Evolutionary conservation across 495 filamentous ascomycete genomes (phyloP), one percentile per base, ranked within the genome.

Genomic region (Aspergillus haitiensis): DNA sequence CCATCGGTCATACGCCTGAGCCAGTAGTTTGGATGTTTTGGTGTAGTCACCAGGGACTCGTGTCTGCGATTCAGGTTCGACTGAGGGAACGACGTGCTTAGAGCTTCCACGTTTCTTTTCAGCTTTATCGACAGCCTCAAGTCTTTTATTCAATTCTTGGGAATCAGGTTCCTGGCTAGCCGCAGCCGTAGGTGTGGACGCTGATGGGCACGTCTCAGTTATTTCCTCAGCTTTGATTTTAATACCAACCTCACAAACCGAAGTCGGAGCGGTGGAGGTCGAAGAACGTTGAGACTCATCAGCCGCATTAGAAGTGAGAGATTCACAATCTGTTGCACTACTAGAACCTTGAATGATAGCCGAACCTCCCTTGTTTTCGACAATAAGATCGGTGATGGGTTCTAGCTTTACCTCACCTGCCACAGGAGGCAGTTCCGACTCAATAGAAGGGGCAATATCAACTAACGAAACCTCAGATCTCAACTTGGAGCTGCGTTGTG

Each of bases 1-100:
- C 92, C 92, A 96, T 15, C 88, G 88, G 55, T 85, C 85, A 60
- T 88, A 87, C 4, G 86, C 82, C 52, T 88, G 84, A 0, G 85
- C 83, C 5, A 96, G 86, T 2, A 96, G 78, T 31, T 81, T 72
- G 1, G 84, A 80, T 0, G 89, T 93, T 34, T 89, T 86, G 53
- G 86, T 86, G 68, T 93, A 93, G 68, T 95, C 91, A 0, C 90
- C 88, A 0, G 90, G 91, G 0, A 80, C 72, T 47, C 88, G 78
- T 64, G 77, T 69, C 11, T 75, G 65, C n/a, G 62, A 58, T 33
- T 78, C 73, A 18, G 72, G 68, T 54, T 82, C 80, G 36, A 78
- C 75, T 0, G 78, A 78, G 21, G 75, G 64, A 33, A 80, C 59
- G 6, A 82, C 56, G 40, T 65, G 61, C 58, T 70, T 74, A 11